Base-by-base conservation (phyloP, 2,329 filamentous ascomycete species). In the Trichoderma gracile region DNA sequence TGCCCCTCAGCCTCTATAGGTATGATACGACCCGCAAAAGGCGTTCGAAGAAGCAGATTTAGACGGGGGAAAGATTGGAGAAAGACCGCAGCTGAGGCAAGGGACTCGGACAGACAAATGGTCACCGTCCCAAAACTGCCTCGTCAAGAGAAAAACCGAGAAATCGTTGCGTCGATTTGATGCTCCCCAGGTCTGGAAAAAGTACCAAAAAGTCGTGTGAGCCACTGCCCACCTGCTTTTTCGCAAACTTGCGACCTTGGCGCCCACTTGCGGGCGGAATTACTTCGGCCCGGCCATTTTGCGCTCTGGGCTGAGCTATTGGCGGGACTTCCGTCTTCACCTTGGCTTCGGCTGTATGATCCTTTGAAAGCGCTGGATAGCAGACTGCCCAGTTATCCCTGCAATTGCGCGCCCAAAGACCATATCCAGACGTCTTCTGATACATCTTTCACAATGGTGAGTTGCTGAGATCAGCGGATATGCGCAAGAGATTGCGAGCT, bases 391-490 rank as follows among this genome's bases (percentile, higher is more conserved):
- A 42, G 43, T 40, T 45, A 61, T 46, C 49, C 27, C 47, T 38
- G 73, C 71, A 71, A 73, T 74, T 75, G 73, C 69, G 72, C 70
- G 67, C 64, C 68, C 65, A 54, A 50, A 52, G 68, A 63, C 66
- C 67, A 64, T 47, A 52, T 67, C 63, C 69, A 71, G 68, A 70
- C 74, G 68, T 73, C 75, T 74, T 70, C 75, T 76, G 73, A 74
- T 68, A 74, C 69, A 69, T 65, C 12, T 71, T 76, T 78, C 79
- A 86, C 82, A 74, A 88, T 88, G 86, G 86, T 87, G 76, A 73
- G 81, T 72, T 19, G 2, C 8, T 1, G 21, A 5, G 1, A 74
- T 87, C 87, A 85, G 84, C 86, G 76, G 73, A 80, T 72, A 12
- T 1, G 1, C 15, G 27, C n/a, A 33, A 27, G 5, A 27, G 6